Base-by-base conservation (phyloP, 2,329 filamentous ascomycete species). In the Calonectria naviculata region DNA sequence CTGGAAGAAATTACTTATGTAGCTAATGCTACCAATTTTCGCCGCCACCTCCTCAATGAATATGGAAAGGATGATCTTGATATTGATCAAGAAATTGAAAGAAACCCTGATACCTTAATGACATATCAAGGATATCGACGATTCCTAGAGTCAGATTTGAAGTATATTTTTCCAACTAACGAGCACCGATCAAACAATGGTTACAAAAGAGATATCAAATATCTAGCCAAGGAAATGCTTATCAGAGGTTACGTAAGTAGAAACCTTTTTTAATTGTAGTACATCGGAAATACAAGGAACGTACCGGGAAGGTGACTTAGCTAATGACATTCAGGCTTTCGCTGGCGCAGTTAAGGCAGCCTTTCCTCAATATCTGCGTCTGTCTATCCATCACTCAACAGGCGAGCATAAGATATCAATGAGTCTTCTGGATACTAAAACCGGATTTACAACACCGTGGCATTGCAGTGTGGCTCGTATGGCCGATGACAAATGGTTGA, bases 1-100 rank as follows among this genome's bases (percentile, higher is more conserved):
- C 58, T 87, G 41, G 79, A 82, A 3, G 85, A 87, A 73, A 86
- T 87, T 36, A 76, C 75, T 0, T 81, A 81, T 19, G 78, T 80
- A 1, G 79, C 79, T 21, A 81, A 81, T 17, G 75, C 73, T 0
- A 80, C 80, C 1, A 78, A 76, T 9, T 80, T 81, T 21, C 79
- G 80, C 2, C 76, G 79, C 12, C n/a, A 64, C 7, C 74, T 81
- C 3, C 74, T 81, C 4, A 79, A 80, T 28, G 49, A 46, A 8
- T 75, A 71, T 24, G 76, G 78, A 1, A 73, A 69, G 19, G 71
- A 72, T 0, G 77, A 81, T 29, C 64, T 79, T 4, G 73, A 81
- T 9, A 77, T 81, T 15, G 74, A 79, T 28, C 19, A 76, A 2
- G 78, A 81, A n/a, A 81, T 81, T 47, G 75, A 73, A 9, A 74